phyloP scores from a whole-genome alignment of 2,329 filamentous ascomycete species.

The Aspergillus pseudotamarii region DNA sequence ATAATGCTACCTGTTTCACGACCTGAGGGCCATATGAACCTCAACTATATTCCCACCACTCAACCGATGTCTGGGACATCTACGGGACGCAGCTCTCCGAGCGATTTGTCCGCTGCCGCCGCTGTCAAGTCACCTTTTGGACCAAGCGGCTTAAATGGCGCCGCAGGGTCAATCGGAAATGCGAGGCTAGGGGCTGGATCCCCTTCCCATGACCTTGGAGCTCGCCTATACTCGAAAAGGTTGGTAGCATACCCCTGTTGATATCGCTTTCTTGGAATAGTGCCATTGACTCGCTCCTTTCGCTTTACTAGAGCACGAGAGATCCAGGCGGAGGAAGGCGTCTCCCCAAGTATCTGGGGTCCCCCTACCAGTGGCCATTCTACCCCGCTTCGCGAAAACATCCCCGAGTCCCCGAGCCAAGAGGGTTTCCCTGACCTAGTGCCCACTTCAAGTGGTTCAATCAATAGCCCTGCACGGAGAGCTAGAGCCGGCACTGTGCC shows the following conservation, averaged over 20 bases:
- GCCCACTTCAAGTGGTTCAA: conserved; percentile 65
- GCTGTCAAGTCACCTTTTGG: conserved; percentile 73
- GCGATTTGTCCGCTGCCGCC: conserved; percentile 68
- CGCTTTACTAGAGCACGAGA: conserved; percentile 72
- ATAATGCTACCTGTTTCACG: conserved; percentile 87
- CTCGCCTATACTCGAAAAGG: conserved; percentile 88
- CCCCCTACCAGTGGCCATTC: conserved; percentile 96
- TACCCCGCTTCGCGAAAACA: conserved; percentile 93
- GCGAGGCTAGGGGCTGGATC: conserved; percentile 86
- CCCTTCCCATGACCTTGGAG: conserved; percentile 88
- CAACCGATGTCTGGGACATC: conserved; percentile 77
- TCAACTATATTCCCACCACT: conserved; percentile 74
- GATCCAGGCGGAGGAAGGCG: conserved; percentile 94
- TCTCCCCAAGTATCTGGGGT: conserved; percentile 81
- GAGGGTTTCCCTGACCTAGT: conserved; percentile 94
- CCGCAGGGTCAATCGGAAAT: conserved; percentile 55
- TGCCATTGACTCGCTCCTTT: conserved; percentile 12
- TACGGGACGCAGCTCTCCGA: conserved; percentile 77
- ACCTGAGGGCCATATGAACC: conserved; percentile 79
- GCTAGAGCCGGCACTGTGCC: conserved; percentile 94
- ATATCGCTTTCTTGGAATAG: neutral
- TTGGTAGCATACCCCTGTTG: conserved; percentile 51
- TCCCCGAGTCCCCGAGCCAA: conserved; percentile 88
- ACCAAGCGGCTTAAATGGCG: conserved; percentile 61
- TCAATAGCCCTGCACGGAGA: conserved; percentile 71